Evolutionary conservation across 805 yeast species (phyloP).

Genomic region (Lipomyces chichibuensis): DNA sequence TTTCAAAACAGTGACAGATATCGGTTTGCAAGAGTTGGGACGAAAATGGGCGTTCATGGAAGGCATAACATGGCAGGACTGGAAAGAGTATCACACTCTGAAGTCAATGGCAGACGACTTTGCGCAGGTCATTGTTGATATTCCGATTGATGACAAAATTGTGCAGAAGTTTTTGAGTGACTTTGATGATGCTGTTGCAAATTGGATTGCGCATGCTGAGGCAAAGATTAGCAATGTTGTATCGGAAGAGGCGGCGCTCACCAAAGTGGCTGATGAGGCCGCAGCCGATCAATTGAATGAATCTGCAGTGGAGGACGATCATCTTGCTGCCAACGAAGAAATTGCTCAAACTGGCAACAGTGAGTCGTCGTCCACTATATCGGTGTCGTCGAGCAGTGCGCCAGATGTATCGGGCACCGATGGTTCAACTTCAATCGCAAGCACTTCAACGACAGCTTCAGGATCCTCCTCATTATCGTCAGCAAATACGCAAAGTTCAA

Average conservation of each 20-base stretch:
- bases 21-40: conserved; percentile 32
- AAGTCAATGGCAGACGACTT: conserved; percentile 29
- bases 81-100: conserved; percentile 30
- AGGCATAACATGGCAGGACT: conserved; percentile 32
- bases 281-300: neutral
- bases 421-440: neutral
- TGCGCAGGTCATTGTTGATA: conserved; percentile 19
- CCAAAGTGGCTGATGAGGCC: neutral
- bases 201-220: conserved; percentile 21
- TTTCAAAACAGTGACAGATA: conserved; percentile 29
- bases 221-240: conserved; percentile 8
- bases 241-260: conserved; percentile 8
- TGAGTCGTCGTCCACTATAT: neutral
- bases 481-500: neutral
- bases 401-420: neutral
- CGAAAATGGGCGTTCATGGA: conserved; percentile 33
- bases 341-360: neutral
- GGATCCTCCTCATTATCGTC: neutral
- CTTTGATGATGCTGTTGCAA: conserved; percentile 19
- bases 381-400: neutral
- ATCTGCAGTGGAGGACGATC: neutral
- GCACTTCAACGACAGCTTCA: no score
- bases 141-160: conserved; percentile 19
- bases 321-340: neutral
- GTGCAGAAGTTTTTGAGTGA: conserved; percentile 5